A percentile compares a stretch with the other conserved stretches of the same genome.
Conservation (phyloP, 2,329 filamentous ascomycete genomes). For the Phialemoniopsis sp. region DNA sequence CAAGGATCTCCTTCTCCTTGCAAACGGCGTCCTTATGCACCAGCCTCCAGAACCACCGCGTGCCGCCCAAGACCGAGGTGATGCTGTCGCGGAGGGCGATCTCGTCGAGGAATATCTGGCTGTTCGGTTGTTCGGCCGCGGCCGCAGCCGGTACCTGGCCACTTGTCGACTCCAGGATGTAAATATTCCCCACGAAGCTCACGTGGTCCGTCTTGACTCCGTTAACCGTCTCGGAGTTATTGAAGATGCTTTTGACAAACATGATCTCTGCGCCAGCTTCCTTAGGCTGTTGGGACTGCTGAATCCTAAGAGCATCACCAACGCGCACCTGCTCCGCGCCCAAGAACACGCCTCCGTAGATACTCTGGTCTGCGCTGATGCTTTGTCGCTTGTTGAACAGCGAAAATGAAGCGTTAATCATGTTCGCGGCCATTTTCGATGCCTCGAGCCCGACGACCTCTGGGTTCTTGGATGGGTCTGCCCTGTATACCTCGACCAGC, state of each 20-base stretch:
- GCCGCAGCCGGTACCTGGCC: constrained; percentile 1
- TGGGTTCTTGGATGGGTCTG: constrained; percentile 5
- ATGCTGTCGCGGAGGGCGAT: constrained; percentile 11
- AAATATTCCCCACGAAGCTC: constrained; percentile 21
- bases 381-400: constrained; percentile 20
- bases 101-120: constrained; percentile 19
- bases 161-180: constrained; percentile 13
- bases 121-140: constrained; percentile 8
- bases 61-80: neutral
- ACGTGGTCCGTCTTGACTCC: constrained; percentile 5
- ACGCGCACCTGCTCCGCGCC: constrained; percentile 28
- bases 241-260: constrained; percentile 20
- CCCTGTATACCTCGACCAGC: constrained; percentile 9
- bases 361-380: constrained; percentile 9
- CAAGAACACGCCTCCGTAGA: constrained; percentile 25
- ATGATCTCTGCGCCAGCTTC: constrained; percentile 15
- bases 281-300: neutral
- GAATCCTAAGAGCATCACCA: constrained; percentile 26
- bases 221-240: constrained; percentile 3
- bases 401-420: constrained; percentile 27
- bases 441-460: constrained; percentile 26
- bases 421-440: constrained; percentile 28
- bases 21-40: constrained; percentile 18
- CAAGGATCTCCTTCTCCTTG: constrained; percentile 39
- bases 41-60: constrained; percentile 24